Evolutionary conservation across 768 basidiomycete genomes (phyloP).

Genomic region (Kwoniella newhampshirensis): DNA sequence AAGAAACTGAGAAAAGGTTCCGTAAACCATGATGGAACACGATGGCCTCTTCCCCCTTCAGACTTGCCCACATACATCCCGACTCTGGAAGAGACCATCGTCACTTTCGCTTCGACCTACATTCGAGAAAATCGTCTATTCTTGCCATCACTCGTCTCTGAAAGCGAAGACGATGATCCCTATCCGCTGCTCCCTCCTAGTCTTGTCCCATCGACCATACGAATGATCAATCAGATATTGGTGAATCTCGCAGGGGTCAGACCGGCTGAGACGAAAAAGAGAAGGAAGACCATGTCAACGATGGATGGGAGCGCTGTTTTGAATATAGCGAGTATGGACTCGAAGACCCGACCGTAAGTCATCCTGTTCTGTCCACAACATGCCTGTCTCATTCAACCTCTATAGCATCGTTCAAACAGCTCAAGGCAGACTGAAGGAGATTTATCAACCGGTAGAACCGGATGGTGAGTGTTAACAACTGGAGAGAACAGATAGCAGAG

Average conservation of each 20-base stretch:
- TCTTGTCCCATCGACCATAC: slow-evolving; percentile 7
- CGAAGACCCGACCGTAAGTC: slow-evolving; percentile 7
- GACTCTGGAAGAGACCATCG: slow-evolving; percentile 17
- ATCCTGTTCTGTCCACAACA: neutral
- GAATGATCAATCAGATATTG: slow-evolving; percentile 15
- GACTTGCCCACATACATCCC: neutral
- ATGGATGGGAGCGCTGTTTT: slow-evolving; percentile 10
- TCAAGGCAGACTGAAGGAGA: slow-evolving; percentile 6
- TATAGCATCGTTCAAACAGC: slow-evolving; percentile 7
- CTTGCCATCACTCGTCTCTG: neutral
- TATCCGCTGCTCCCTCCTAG: slow-evolving; percentile 6
- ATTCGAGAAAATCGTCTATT: slow-evolving; percentile 16
- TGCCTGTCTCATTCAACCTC: neutral
- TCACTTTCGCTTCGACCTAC: slow-evolving; percentile 15
- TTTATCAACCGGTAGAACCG: slow-evolving; percentile 8
- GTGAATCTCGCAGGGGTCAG: slow-evolving; percentile 11
- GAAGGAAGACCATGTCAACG: slow-evolving; percentile 9
- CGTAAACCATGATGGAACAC: neutral
- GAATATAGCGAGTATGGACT: slow-evolving; percentile 5
- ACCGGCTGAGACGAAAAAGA: slow-evolving; percentile 4
- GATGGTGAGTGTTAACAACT: slow-evolving; percentile 14
- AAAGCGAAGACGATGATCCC: neutral
- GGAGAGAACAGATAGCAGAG: neutral
- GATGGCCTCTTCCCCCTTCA: slow-evolving; percentile 16
- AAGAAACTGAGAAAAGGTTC: neutral